These are phyloP conservation scores for Vanrija sp. DNA, from an alignment of 1,284 basidiomycete genomes.

Conservation along the genomic window DNA sequence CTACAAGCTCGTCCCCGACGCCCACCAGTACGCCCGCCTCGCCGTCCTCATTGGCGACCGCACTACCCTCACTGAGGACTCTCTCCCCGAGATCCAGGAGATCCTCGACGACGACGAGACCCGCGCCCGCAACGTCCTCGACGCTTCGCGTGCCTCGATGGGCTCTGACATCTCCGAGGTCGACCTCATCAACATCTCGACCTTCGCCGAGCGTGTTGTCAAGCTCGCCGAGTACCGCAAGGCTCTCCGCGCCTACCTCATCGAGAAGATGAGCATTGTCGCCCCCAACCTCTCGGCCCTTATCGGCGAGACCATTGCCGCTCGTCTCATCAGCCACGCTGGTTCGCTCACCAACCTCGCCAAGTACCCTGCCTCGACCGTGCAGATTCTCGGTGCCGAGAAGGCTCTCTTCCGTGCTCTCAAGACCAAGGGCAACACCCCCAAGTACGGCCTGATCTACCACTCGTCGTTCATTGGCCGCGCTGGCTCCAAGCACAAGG, in stretches of 20 bases:
- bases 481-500: slow-evolving; percentile 93
- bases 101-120: slow-evolving; percentile 84
- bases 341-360: slow-evolving; percentile 93
- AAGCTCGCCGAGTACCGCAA: slow-evolving; percentile 92
- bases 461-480: slow-evolving; percentile 95
- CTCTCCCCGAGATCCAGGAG: slow-evolving; percentile 74
- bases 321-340: slow-evolving; percentile 94
- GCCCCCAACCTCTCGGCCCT: slow-evolving; percentile 93
- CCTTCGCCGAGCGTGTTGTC: slow-evolving; percentile 87
- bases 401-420: slow-evolving; percentile 96
- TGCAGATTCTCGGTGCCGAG: slow-evolving; percentile 97
- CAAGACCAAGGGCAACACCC: slow-evolving; percentile 98
- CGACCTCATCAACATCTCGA: slow-evolving; percentile 93
- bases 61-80: slow-evolving; percentile 56
- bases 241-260: slow-evolving; percentile 80
- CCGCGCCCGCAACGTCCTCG: slow-evolving; percentile 87
- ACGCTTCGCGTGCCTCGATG: slow-evolving; percentile 92
- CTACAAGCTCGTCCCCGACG: slow-evolving; percentile 89
- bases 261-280: slow-evolving; percentile 98
- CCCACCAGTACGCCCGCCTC: slow-evolving; percentile 86
- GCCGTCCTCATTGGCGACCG: slow-evolving; percentile 90
- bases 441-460: slow-evolving; percentile 92
- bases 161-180: slow-evolving; percentile 87
- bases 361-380: slow-evolving; percentile 97
- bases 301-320: slow-evolving; percentile 92